Percentiles rank a stretch among this genome's conserved stretches.
Evolutionary conservation across 208 protist species (phyloP).

Genomic region (Acanthamoeba rhysodes): DNA sequence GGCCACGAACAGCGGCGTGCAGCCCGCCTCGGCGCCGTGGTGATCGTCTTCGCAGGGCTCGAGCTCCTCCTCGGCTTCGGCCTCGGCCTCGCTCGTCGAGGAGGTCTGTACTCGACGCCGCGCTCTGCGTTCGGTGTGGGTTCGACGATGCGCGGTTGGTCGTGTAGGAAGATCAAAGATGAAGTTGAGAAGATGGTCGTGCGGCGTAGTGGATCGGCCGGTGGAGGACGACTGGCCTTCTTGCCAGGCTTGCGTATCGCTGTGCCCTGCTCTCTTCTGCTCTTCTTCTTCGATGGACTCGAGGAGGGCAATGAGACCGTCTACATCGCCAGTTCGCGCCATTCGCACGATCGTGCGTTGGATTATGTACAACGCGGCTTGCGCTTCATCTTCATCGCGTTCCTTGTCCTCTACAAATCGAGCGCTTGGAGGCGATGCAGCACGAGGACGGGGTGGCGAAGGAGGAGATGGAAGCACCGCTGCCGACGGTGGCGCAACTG

Average conservation of each 20-base stretch:
- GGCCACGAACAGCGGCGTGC: background rate
- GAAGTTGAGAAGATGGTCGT: background rate
- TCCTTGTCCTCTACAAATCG: background rate
- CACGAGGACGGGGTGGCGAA: no score
- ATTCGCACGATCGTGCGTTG: background rate
- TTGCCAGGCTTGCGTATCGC: background rate
- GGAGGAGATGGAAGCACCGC: no score
- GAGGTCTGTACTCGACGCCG: no score
- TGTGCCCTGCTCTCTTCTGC: background rate
- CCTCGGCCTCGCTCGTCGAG: no score
- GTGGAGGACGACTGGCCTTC: background rate
- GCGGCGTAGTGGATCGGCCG: no score
- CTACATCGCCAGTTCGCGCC: background rate
- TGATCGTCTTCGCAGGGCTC: background rate
- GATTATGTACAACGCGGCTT: background rate
- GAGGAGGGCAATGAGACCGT: background rate
- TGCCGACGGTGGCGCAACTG: no score
- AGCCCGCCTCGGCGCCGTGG: background rate
- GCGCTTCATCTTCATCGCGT: background rate
- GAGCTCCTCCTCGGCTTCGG: background rate
- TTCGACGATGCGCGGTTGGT: no score
- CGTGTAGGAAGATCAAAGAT: background rate
- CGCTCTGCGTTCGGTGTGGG: no score
- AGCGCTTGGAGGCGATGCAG: no score
- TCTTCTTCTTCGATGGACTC: background rate